phyloP scores from a whole-genome alignment of 2,329 filamentous ascomycete species.

The Ascochyta koolunga region DNA sequence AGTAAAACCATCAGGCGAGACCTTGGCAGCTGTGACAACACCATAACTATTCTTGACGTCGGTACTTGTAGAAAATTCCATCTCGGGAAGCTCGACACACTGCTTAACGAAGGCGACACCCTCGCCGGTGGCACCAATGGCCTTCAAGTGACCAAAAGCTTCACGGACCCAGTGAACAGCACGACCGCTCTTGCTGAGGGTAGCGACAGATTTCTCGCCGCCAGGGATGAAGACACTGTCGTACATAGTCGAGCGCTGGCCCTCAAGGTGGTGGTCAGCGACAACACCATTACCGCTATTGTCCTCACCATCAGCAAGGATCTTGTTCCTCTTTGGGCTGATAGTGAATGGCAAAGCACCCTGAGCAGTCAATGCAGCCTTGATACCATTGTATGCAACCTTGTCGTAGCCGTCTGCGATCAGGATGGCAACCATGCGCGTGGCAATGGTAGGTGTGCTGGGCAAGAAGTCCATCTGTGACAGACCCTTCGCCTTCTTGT shows the following conservation, averaged over 20 bases:
- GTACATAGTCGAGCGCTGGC: constrained; percentile 80
- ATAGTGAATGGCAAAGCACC: constrained; percentile 76
- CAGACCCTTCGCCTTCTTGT: constrained; percentile 69
- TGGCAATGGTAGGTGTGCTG: constrained; percentile 68
- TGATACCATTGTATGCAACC: constrained; percentile 68
- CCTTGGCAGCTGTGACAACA: constrained; percentile 70
- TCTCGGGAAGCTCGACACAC: constrained; percentile 53
- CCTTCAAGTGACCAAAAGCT: constrained; percentile 81
- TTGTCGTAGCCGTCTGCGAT: constrained; percentile 79
- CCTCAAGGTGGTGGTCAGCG: constrained; percentile 80
- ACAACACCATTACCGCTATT: constrained; percentile 59
- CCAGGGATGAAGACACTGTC: constrained; percentile 80
- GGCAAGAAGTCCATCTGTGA: constrained; percentile 73
- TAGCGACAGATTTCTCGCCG: constrained; percentile 66
- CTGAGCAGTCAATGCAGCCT: constrained; percentile 65
- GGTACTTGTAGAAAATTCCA: constrained; percentile 56
- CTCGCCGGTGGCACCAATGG: constrained; percentile 77
- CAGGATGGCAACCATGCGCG: constrained; percentile 75
- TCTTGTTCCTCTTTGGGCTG: constrained; percentile 67
- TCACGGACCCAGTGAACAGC: constrained; percentile 79
- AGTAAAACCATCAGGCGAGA: constrained; percentile 63
- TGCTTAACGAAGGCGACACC: constrained; percentile 67
- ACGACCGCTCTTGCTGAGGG: constrained; percentile 71
- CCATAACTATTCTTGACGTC: constrained; percentile 73
- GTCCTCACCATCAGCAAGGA: constrained; percentile 67